Conservation (phyloP, 176 grass and related monocot genomes). For the barley (Hordeum vulgare) region MorexV3_pseudomolecules_assembly NC_058523.1:484741219-484741718, state of each 20-base stretch:
- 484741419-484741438: constrained; percentile 62
- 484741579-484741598: background rate
- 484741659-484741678: constrained; percentile 65
- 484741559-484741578: background rate
- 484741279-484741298: constrained; percentile 19
- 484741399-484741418: constrained; percentile 74
- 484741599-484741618: background rate
- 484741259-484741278: background rate
- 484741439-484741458: constrained; percentile 76
- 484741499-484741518: constrained; percentile 94
- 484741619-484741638: constrained; percentile 15
- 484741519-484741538: constrained; percentile 77
- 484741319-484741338: constrained; percentile 8
- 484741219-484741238: background rate
- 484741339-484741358: constrained; percentile 81
- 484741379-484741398: constrained; percentile 73
- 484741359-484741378: constrained; percentile 85
- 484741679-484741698: constrained; percentile 86
- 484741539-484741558: constrained; percentile 37
- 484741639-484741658: constrained; percentile 74
- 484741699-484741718: constrained; percentile 90
- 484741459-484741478: constrained; percentile 87
- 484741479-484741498: constrained; percentile 92
- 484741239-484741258: background rate
- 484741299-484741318: constrained; percentile 27